Conservation (phyloP, 2,329 filamentous ascomycete genomes). For the Botrytis elliptica region DNA sequence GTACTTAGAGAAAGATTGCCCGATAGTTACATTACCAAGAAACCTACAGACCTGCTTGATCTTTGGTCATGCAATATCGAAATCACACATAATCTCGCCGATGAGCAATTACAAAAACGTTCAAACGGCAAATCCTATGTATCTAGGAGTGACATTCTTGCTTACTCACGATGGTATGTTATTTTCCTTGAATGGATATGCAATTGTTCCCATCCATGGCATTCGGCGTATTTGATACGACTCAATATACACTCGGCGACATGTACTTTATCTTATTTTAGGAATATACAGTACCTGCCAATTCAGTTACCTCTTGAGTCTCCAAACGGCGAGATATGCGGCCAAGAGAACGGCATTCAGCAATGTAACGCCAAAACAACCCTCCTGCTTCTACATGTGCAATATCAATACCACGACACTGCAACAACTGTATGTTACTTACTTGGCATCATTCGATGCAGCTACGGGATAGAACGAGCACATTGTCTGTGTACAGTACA, state of each 20-base stretch:
- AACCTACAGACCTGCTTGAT: background rate
- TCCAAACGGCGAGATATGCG: background rate
- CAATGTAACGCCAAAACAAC: background rate
- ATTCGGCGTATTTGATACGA: background rate
- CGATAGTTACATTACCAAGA: background rate
- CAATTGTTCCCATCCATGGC: background rate
- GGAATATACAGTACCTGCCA: background rate
- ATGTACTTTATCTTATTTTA: background rate
- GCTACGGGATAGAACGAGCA: background rate
- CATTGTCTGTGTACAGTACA: background rate
- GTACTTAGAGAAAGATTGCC: background rate
- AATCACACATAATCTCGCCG: background rate
- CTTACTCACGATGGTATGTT: background rate
- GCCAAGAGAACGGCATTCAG: background rate
- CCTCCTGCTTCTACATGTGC: background rate
- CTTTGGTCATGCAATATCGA: background rate
- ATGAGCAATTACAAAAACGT: background rate
- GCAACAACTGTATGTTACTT: background rate
- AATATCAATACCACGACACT: background rate
- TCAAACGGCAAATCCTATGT: background rate
- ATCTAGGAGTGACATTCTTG: background rate
- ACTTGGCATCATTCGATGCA: slow-evolving; percentile 6
- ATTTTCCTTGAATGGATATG: background rate
- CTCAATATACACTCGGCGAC: background rate
- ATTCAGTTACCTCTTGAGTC: background rate